Evolutionary conservation across 1,139 yeast species (phyloP).

Genomic region (Yamadazyma oceani): DNA sequence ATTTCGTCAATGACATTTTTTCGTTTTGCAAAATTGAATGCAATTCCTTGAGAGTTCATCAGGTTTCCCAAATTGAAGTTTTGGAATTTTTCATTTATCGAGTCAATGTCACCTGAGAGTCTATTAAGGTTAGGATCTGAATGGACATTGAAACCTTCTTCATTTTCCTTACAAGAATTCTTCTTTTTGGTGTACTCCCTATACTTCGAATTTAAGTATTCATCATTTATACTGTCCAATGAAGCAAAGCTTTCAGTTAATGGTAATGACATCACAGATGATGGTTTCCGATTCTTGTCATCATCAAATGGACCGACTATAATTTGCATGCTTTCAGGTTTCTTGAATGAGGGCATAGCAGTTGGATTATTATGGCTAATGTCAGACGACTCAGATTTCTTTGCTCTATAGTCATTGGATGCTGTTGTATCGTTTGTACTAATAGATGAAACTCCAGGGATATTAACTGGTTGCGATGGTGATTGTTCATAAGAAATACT

Average conservation of each 20-base stretch:
- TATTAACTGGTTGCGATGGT: conserved; percentile 14
- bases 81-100: conserved; percentile 35
- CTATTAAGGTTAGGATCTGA: conserved; percentile 15
- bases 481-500: conserved; percentile 4
- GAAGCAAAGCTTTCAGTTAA: conserved; percentile 77
- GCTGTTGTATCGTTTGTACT: not conserved
- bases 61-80: conserved; percentile 38
- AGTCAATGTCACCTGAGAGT: conserved; percentile 9
- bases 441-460: conserved; percentile 8
- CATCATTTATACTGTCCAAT: conserved; percentile 70
- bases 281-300: conserved; percentile 23
- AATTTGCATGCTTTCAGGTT: conserved; percentile 12
- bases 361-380: not conserved
- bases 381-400: too few species aligned
- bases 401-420: not conserved
- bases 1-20: conserved; percentile 16
- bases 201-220: conserved; percentile 40
- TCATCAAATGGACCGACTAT: conserved; percentile 35
- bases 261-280: conserved; percentile 53
- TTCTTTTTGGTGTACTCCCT: conserved; percentile 27
- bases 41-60: conserved; percentile 30
- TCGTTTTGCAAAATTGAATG: conserved; percentile 12
- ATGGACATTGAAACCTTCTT: conserved; percentile 4
- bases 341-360: not conserved
- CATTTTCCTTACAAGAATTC: conserved; percentile 8